phyloP scores from a whole-genome alignment of 805 yeast species.

The Metschnikowia anglica region DNA sequence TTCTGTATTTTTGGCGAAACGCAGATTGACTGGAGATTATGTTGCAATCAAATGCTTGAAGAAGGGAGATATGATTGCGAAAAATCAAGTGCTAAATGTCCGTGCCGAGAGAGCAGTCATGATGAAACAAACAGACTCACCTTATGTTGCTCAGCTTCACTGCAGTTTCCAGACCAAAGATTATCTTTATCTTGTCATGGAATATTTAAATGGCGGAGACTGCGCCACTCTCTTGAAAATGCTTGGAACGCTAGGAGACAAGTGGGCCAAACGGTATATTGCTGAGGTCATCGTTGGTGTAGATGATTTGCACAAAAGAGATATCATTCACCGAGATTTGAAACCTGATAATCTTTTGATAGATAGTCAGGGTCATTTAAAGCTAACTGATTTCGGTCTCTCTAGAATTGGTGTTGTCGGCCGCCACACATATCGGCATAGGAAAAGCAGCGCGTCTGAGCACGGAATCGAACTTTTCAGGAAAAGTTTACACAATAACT shows the following conservation, averaged over 20 bases:
- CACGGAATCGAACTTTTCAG: constrained; percentile 43
- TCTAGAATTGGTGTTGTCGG: constrained; percentile 86
- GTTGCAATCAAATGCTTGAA: constrained; percentile 91
- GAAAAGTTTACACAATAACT: constrained; percentile 22
- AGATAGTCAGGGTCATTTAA: constrained; percentile 83
- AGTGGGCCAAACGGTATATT: constrained; percentile 82
- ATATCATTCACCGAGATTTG: constrained; percentile 91
- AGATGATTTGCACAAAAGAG: constrained; percentile 80
- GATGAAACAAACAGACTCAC: constrained; percentile 94
- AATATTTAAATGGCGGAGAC: constrained; percentile 94
- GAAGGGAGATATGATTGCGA: constrained; percentile 94
- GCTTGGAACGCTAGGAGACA: constrained; percentile 79
- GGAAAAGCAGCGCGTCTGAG: constrained; percentile 44
- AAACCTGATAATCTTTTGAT: constrained; percentile 93
- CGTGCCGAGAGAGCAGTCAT: constrained; percentile 95
- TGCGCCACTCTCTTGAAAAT: constrained; percentile 80
- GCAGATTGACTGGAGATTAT: constrained; percentile 87
- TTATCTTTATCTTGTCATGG: constrained; percentile 91
- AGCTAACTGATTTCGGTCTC: constrained; percentile 92
- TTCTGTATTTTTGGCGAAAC: constrained; percentile 81
- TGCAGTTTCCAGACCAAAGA: constrained; percentile 88
- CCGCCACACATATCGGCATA: constrained; percentile 56
- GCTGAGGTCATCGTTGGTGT: constrained; percentile 92
- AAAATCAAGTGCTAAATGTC: constrained; percentile 93
- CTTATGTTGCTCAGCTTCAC: constrained; percentile 86